phyloP scores from a whole-genome alignment of 75 land plant species.

The Picea sitchensis region DNA sequence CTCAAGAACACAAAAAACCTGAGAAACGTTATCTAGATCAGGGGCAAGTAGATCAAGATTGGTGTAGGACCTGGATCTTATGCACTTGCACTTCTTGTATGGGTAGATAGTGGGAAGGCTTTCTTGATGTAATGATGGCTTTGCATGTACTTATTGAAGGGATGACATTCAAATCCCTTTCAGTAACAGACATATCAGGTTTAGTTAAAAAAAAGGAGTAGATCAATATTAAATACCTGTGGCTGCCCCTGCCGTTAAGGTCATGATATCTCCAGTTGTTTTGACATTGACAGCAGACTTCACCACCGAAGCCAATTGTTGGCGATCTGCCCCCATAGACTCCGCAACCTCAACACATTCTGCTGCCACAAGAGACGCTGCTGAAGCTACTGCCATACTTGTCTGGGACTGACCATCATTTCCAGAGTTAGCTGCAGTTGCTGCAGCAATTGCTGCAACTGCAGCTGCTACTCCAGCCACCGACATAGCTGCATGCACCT shows the following conservation, averaged over 20 bases:
- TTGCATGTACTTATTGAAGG: too few species aligned
- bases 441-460: conserved; percentile 54
- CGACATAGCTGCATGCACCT: conserved; percentile 67
- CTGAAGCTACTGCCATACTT: conserved; percentile 72
- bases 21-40: too few species aligned
- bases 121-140: too few species aligned
- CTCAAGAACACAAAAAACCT: too few species aligned
- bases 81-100: too few species aligned
- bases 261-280: conserved; percentile 76
- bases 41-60: too few species aligned
- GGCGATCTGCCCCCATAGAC: conserved; percentile 61
- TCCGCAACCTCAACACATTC: conserved; percentile 88
- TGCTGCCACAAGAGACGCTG: conserved; percentile 82
- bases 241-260: conserved; percentile 92
- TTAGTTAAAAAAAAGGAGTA: not conserved
- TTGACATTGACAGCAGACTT: conserved; percentile 78
- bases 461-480: conserved; percentile 82
- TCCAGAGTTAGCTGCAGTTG: conserved; percentile 18
- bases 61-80: too few species aligned
- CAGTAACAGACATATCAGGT: too few species aligned
- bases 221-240: conserved; percentile 46
- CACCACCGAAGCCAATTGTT: conserved; percentile 65
- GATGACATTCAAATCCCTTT: too few species aligned
- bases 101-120: too few species aligned
- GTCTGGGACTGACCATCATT: conserved; percentile 34